Base-by-base conservation (phyloP, 345 rosid genomes). In the Angophora floribunda region DNA sequence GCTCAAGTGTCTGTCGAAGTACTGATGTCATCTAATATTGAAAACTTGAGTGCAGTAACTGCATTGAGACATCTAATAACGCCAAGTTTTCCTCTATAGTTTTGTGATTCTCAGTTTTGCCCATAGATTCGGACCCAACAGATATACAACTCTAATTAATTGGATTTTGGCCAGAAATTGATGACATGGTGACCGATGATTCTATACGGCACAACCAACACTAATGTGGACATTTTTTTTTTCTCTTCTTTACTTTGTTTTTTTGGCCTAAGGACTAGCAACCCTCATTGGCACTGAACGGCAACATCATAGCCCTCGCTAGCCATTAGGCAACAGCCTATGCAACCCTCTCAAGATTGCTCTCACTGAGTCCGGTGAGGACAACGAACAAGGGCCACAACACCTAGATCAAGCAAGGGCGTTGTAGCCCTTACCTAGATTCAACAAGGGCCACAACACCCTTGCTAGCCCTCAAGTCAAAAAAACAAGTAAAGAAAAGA, bases 141-240 rank as follows among this genome's bases (percentile, higher is more conserved):
- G 65, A 26, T 12, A 12, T 59, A 11, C 7, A 26, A 26, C 30
- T 26, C 11, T 26, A 2, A 59, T 11, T 11, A 11, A 59, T 59
- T 59, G 28, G 30, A 59, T 59, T 59, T 26, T 11, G 15, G 30
- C 3, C 0, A 59, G 1, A 59, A 59, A 59, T 22, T 22, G 61
- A 22, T 55, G 28, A 55, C 22, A 3, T 55, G 28, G 28, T 55
- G 11, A 7, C 22, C 1, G 0, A 55, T 0, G 0, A 11, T 26
- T 55, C 0, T 55, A 1, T 55, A 5, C 41, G 59, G 61, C 5
- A 55, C 0, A 1, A 0, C 0, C 9, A 1, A 22, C 10, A 4
- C 11, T 1, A 1, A 55, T 1, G 0, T 55, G 0, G 1, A 55
- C 26, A 55, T 55, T 55, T 55, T 7, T 55, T 55, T 55, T 22